Percentiles rank a stretch among this genome's conserved stretches.
Evolutionary conservation across 257 asterid genomes (phyloP).

Genomic region (Ophiorrhiza pumila): DNA sequence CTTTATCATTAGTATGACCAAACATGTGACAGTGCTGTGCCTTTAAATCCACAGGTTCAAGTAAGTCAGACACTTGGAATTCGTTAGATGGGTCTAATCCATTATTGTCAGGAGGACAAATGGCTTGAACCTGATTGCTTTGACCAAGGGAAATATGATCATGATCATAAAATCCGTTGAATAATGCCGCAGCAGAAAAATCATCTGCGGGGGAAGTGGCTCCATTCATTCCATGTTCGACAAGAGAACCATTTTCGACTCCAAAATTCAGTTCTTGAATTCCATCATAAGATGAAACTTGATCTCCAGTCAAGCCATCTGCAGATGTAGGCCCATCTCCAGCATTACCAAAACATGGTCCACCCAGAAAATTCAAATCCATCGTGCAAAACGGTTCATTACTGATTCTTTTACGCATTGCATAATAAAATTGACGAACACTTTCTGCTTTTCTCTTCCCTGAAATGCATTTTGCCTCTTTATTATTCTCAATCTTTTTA

Average conservation of each 20-base stretch:
- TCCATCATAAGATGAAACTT: slow-evolving; percentile 32
- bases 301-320: slow-evolving; percentile 28
- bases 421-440: slow-evolving; percentile 49
- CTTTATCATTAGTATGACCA: slow-evolving; percentile 20
- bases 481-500: slow-evolving; percentile 35
- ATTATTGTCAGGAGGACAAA: slow-evolving; percentile 23
- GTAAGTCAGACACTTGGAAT: slow-evolving; percentile 23
- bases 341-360: slow-evolving; percentile 23
- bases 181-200: slow-evolving; percentile 20
- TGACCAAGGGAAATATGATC: slow-evolving; percentile 23
- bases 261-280: slow-evolving; percentile 34
- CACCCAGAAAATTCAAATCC: slow-evolving; percentile 35
- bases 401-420: slow-evolving; percentile 64
- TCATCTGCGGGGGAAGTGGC: slow-evolving; percentile 24
- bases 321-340: slow-evolving; percentile 30
- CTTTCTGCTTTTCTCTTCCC: slow-evolving; percentile 61
- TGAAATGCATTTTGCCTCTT: slow-evolving; percentile 29
- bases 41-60: slow-evolving; percentile 36
- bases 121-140: slow-evolving; percentile 19
- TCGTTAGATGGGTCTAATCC: slow-evolving; percentile 31
- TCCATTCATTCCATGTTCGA: slow-evolving; percentile 27
- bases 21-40: slow-evolving; percentile 5
- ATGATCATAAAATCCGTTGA: slow-evolving; percentile 25
- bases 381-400: slow-evolving; percentile 37
- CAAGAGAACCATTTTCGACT: slow-evolving; percentile 17